Evolutionary conservation across 169 alveolate genomes (phyloP), one percentile per base, ranked within the genome.

Genomic region (Plasmodium berghei): DNA sequence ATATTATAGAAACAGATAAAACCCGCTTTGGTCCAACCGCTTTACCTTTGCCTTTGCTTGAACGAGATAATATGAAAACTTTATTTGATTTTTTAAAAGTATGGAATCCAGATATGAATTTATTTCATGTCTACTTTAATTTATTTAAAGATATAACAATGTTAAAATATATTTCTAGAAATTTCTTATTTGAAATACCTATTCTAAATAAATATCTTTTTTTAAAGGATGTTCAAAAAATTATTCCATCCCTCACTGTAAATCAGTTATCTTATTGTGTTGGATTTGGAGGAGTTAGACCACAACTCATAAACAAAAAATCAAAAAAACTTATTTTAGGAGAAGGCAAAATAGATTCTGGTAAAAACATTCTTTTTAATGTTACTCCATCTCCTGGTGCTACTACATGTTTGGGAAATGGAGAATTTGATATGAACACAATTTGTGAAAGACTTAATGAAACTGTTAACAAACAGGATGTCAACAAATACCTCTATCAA

Each of bases 351-450:
- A 94, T 95, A 12, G 83, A 87, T 20, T 42, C 94, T 63, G 95
- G 96, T 16, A 93, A 93, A 22, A 95, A 95, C 18, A 90, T 94
- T 55, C 94, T 95, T 4, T 95, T 94, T 91, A 95, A 95, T 75
- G 91, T 95, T 40, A 94, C 97, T 0, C 96, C 97, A 28, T 95
- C 97, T 10, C 97, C 97, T 2, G 97, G 97, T 5, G 97, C 97
- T 49, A 95, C 97, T 18, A 95, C 97, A 12, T 95, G 97, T 73
- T 86, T 95, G 20, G 95, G 97, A 5, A 94, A 93, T 74, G 96
- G 97, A 14, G 96, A 94, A 62, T 71, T 80, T 16, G 97, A 95
- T 74, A 92, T 93, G 96, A 87, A 95, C 69, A 93, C 92, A 10
- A 93, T 95, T 9, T 93, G 96, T 87, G 93, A 90, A 59, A 59